Conservation (phyloP, 495 filamentous ascomycete species). For the Usnea hakonensis region DNA sequence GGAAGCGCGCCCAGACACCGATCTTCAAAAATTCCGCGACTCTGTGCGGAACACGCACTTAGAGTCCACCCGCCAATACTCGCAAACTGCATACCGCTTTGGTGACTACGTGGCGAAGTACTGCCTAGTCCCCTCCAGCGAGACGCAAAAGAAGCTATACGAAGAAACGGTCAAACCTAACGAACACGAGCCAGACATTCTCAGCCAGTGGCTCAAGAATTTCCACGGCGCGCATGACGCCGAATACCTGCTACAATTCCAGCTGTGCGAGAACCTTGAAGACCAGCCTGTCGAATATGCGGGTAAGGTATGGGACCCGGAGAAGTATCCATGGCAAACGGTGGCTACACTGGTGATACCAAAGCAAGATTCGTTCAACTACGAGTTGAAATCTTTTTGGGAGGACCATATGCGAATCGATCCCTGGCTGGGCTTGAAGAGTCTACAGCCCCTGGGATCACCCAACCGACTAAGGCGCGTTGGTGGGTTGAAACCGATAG, state of each 20-base stretch:
- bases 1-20: slow-evolving; percentile 34
- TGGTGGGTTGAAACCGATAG: slow-evolving; percentile 21
- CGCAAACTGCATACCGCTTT: slow-evolving; percentile 42
- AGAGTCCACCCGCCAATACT: slow-evolving; percentile 39
- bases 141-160: slow-evolving; percentile 36
- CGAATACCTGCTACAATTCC: slow-evolving; percentile 40
- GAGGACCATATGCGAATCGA: slow-evolving; percentile 42
- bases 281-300: slow-evolving; percentile 45
- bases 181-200: slow-evolving; percentile 33
- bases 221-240: slow-evolving; percentile 40
- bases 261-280: slow-evolving; percentile 39
- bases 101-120: slow-evolving; percentile 45
- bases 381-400: slow-evolving; percentile 38
- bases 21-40: slow-evolving; percentile 36
- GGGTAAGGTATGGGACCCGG: slow-evolving; percentile 40
- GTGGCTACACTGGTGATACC: slow-evolving; percentile 39
- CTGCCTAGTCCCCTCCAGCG: slow-evolving; percentile 34
- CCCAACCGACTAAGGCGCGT: slow-evolving; percentile 39
- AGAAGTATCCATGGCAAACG: slow-evolving; percentile 43
- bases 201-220: slow-evolving; percentile 34
- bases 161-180: slow-evolving; percentile 35
- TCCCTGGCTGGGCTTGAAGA: slow-evolving; percentile 39
- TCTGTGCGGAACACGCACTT: slow-evolving; percentile 34
- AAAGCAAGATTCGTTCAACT: slow-evolving; percentile 39
- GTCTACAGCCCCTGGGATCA: slow-evolving; percentile 36